phyloP scores from a whole-genome alignment of 176 grass and related monocot species.

The Calamus simplicifolius region DNA sequence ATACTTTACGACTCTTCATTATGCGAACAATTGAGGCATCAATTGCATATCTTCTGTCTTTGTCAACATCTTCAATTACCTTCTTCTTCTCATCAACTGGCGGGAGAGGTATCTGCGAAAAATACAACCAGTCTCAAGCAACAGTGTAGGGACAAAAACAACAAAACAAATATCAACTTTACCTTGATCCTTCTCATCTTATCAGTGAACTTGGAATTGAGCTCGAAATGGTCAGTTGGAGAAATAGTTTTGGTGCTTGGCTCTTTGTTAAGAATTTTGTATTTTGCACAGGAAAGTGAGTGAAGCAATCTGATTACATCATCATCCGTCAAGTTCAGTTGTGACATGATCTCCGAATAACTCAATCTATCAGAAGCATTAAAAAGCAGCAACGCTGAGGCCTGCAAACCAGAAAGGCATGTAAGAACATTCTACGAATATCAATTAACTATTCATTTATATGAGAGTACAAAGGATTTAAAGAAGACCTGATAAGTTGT shows the following conservation, averaged over 20 bases:
- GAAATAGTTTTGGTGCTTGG: slow-evolving; percentile 12
- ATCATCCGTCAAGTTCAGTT: slow-evolving; percentile 90
- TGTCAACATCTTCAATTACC: slow-evolving; percentile 95
- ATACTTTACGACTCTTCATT: slow-evolving; percentile 92
- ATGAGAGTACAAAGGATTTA: background rate
- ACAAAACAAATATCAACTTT: slow-evolving; percentile 7
- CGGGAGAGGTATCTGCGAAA: slow-evolving; percentile 64
- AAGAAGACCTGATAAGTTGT: slow-evolving; percentile 75
- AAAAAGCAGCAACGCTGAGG: slow-evolving; percentile 77
- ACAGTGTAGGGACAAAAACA: background rate
- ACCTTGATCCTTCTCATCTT: slow-evolving; percentile 97
- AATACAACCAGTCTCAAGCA: background rate
- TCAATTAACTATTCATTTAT: too few relatives aligned
- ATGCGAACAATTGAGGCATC: slow-evolving; percentile 96
- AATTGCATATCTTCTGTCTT: slow-evolving; percentile 91
- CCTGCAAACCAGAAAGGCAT: slow-evolving; percentile 26
- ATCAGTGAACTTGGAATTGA: slow-evolving; percentile 92
- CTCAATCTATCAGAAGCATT: slow-evolving; percentile 64
- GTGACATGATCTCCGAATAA: slow-evolving; percentile 87
- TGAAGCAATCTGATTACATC: slow-evolving; percentile 96
- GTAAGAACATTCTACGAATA: too few relatives aligned
- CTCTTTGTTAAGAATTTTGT: slow-evolving; percentile 13
- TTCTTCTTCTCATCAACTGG: slow-evolving; percentile 99
- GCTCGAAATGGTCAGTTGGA: slow-evolving; percentile 39
- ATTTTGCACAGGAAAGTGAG: slow-evolving; percentile 20